These are phyloP conservation scores for Daldinia eschscholtzii DNA, from an alignment of 2,329 filamentous ascomycete genomes.

Conservation along the genomic window DNA sequence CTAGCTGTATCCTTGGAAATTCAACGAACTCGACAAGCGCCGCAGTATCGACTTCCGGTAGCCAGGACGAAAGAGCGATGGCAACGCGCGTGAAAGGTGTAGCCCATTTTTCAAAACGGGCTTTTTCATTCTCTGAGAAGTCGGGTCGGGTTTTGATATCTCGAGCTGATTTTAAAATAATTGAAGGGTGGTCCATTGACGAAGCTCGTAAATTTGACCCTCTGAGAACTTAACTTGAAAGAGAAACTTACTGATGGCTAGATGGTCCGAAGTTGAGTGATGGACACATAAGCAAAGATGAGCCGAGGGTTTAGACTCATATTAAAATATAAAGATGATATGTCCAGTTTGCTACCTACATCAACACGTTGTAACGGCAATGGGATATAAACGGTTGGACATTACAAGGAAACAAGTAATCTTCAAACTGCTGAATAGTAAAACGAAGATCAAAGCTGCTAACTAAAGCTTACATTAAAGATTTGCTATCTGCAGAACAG, in stretches of 20 bases:
- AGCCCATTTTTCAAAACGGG: slow-evolving; percentile 5
- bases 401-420: neutral
- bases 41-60: slow-evolving; percentile 7
- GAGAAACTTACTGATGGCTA: neutral
- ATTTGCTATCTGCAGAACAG: no score
- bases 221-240: neutral
- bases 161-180: neutral
- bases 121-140: neutral
- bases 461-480: no score
- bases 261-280: neutral
- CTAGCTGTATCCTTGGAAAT: neutral
- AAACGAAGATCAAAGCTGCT: no score
- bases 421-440: no score
- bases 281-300: neutral
- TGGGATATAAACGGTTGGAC: neutral
- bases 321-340: neutral
- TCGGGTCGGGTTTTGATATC: neutral
- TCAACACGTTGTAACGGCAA: neutral
- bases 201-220: neutral
- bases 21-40: slow-evolving; percentile 19
- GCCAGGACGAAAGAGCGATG: slow-evolving; percentile 2
- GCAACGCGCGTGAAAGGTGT: slow-evolving; percentile 1
- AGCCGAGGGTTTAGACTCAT: neutral
- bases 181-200: neutral
- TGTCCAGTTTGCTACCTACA: neutral